These are phyloP conservation scores for Cerrena zonata DNA, from an alignment of 1,284 basidiomycete species.

Conservation along the genomic window DNA sequence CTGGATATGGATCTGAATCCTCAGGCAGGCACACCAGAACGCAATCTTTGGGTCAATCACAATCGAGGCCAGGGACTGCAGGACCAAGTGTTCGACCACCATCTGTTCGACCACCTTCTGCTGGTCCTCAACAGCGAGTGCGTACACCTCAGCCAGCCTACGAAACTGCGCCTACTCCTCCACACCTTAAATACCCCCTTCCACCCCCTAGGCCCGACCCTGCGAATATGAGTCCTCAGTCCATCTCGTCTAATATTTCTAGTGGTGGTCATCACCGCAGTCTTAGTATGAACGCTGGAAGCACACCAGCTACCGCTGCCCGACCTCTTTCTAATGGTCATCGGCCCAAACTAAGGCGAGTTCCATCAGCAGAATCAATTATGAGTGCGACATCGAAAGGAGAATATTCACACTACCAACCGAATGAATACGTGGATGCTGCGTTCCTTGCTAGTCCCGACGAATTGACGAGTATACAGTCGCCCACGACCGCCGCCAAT, in stretches of 20 bases:
- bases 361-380: slow-evolving; percentile 24
- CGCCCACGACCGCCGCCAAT: slow-evolving; percentile 24
- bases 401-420: slow-evolving; percentile 25
- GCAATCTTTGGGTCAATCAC: neutral
- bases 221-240: slow-evolving; percentile 17
- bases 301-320: slow-evolving; percentile 21
- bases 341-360: slow-evolving; percentile 14
- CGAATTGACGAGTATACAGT: slow-evolving; percentile 20
- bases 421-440: slow-evolving; percentile 25
- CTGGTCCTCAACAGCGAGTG: slow-evolving; percentile 11
- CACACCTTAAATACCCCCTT: slow-evolving; percentile 14
- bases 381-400: slow-evolving; percentile 23
- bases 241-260: slow-evolving; percentile 16
- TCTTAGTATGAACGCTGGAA: slow-evolving; percentile 27
- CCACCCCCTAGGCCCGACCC: slow-evolving; percentile 13
- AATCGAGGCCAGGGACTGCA: neutral
- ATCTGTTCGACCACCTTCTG: neutral
- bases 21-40: neutral
- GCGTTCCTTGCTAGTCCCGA: slow-evolving; percentile 29
- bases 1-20: neutral
- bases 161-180: slow-evolving; percentile 13
- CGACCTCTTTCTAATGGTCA: slow-evolving; percentile 20
- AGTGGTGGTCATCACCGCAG: slow-evolving; percentile 19
- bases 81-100: neutral
- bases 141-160: slow-evolving; percentile 11